Evolutionary conservation across 2,329 filamentous ascomycete genomes (phyloP), one percentile per base, ranked within the genome.

Genomic region (Penicillium psychrosexuale): DNA sequence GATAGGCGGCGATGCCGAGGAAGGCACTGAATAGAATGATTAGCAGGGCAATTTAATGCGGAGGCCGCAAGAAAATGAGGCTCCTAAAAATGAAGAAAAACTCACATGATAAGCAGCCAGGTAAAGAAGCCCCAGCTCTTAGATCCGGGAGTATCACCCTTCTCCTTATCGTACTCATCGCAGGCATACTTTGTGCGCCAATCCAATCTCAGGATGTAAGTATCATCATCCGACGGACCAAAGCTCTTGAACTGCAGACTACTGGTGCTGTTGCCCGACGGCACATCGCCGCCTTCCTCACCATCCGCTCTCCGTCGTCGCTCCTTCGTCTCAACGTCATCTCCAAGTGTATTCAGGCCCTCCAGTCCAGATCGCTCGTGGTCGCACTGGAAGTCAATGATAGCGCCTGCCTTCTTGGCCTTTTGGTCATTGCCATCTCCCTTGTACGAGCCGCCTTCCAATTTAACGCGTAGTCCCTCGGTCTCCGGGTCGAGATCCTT

Each of bases 41-140:
- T 40, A 61, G 48, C 28, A 22, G 12, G 11, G 4, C 5, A 5
- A 31, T 27, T 19, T 30, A 31, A 36, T 22, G 6, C 5, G 5
- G n/a, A 51, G 13, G 9, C 8, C n/a, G 34, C 31, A 38, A 19
- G n/a, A 17, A 12, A 27, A 19, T 15, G 8, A 38, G 19, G 24
- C 8, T 15, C 24, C 24, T 38, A 19, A 7, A 11, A 30, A 30
- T 8, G 5, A 39, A n/a, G 12, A 3, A 13, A 11, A 13, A 81
- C 89, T 81, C 77, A 96, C 91, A 97, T 85, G 63, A 99, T 86
- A 63, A 97, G 84, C 68, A 97, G 84, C 94, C 94, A 99, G 17
- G 93, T 97, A 69, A 97, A 97, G 79, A 97, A 94, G 1, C 94
- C 94, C 94, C 93, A 97, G 69, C 84, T 82, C 17, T 73, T 73